Evolutionary conservation across 2,329 filamentous ascomycete species (phyloP), one percentile per base, ranked within the genome.

Genomic region (Cordyceps pruinosa): DNA sequence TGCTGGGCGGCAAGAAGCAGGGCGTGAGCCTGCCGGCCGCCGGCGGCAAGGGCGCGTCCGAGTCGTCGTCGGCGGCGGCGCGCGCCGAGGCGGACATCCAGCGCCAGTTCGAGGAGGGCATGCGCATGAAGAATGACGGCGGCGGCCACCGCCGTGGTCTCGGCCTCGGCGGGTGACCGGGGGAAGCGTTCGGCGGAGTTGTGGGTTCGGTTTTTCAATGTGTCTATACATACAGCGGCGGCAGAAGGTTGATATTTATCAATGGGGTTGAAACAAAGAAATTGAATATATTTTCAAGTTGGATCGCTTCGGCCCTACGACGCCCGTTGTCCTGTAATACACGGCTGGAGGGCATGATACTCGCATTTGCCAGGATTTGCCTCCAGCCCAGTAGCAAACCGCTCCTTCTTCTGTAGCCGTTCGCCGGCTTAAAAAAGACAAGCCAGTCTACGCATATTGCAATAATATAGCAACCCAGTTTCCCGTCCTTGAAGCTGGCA

Each of bases 31-130:
- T 52, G 28, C 25, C 52, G 8, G 15, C 28, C 5, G 21, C 6
- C 15, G 46, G 21, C 19, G 25, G 49, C 63, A 64, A 70, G 64
- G 13, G 53, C 44, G 42, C 41, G 25, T 63, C 68, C 8, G 65
- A 69, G 60, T 73, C n/a, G n/a, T n/a, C n/a, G n/a, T n/a, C n/a
- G n/a, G n/a, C n/a, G n/a, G n/a, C 67, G 37, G 70, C 64, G 57
- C 72, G 73, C 61, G 74, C 77, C 30, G 76, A 81, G 61, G 72
- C 73, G 28, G 79, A 83, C 45, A 75, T 85, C 23, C 79, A 82
- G 67, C 74, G 74, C 59, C 82, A 85, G 63, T 85, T 80, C 59
- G 76, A 82, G 59, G 70, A 70, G 10, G 81, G 82, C 28, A 81
- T 84, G 68, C 75, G 74, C 63, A 76, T 78, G 71, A 84, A 84